These are phyloP conservation scores for Pichia nakasei DNA, from an alignment of 805 yeast species.

Conservation along the genomic window DNA sequence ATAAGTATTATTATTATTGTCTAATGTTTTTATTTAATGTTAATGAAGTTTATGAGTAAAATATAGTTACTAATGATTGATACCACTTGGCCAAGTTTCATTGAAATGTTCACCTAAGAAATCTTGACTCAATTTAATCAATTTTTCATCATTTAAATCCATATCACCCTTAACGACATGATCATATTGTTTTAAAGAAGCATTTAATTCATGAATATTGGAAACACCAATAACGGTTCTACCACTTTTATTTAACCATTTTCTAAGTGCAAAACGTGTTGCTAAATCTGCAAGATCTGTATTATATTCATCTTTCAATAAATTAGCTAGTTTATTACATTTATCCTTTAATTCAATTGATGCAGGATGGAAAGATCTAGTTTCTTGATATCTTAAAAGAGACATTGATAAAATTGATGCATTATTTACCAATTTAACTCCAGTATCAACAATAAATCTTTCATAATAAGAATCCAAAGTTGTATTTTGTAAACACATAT, in stretches of 20 bases:
- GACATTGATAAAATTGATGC: conserved; percentile 91
- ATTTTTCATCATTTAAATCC: conserved; percentile 33
- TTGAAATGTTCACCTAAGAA: conserved; percentile 47
- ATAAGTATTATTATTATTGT: background rate
- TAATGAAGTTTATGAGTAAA: background rate
- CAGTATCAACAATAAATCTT: conserved; percentile 43
- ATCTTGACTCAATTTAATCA: conserved; percentile 35
- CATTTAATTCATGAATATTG: conserved; percentile 48
- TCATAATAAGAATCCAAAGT: conserved; percentile 38
- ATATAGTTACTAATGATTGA: conserved; percentile 11
- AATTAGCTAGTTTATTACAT: conserved; percentile 36
- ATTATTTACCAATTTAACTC: conserved; percentile 53
- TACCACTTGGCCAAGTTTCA: conserved; percentile 52
- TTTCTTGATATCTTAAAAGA: conserved; percentile 54
- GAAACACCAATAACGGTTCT: conserved; percentile 76
- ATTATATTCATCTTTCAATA: conserved; percentile 29
- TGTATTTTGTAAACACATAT: conserved; percentile 75
- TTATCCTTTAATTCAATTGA: conserved; percentile 45
- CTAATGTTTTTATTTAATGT: background rate
- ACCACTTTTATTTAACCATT: conserved; percentile 45
- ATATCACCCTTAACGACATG: conserved; percentile 30
- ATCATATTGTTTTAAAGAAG: conserved; percentile 54
- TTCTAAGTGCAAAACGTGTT: conserved; percentile 59
- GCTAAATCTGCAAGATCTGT: conserved; percentile 77
- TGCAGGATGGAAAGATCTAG: conserved; percentile 80